Evolutionary conservation across 768 basidiomycete species (phyloP).

Genomic region (Strobilomyces dryophilus): DNA sequence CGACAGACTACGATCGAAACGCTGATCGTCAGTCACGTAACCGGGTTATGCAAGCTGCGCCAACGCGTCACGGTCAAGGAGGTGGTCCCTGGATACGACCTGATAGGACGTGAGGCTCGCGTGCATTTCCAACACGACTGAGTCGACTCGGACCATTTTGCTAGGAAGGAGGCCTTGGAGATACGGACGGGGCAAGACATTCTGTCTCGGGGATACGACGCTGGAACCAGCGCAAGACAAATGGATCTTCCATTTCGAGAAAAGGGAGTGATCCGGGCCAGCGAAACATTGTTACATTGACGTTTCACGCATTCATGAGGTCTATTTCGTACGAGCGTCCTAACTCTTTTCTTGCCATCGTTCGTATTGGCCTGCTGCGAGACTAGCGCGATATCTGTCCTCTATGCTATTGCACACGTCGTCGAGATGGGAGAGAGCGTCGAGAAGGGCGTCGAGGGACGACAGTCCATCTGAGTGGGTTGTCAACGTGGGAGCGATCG

Average conservation of each 20-base stretch:
- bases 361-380: constrained; percentile 52
- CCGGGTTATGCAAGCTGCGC: constrained; percentile 12
- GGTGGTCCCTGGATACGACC: constrained; percentile 11
- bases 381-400: constrained; percentile 58
- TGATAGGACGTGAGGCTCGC: constrained; percentile 16
- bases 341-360: constrained; percentile 68
- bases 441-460: constrained; percentile 73
- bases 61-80: constrained; percentile 11
- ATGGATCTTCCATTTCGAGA: constrained; percentile 24
- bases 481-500: background rate
- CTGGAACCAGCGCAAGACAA: constrained; percentile 24
- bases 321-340: constrained; percentile 1
- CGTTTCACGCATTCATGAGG: background rate
- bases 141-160: constrained; percentile 6
- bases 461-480: constrained; percentile 71
- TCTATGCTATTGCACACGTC: constrained; percentile 69
- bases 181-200: constrained; percentile 27
- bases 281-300: background rate
- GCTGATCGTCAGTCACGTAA: constrained; percentile 18
- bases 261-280: background rate
- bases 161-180: constrained; percentile 25
- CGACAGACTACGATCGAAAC: constrained; percentile 24
- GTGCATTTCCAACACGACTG: background rate
- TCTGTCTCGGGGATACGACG: constrained; percentile 16
- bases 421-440: constrained; percentile 75